phyloP scores from a whole-genome alignment of 768 basidiomycete species.

The Dentipellis fragilis region DNA sequence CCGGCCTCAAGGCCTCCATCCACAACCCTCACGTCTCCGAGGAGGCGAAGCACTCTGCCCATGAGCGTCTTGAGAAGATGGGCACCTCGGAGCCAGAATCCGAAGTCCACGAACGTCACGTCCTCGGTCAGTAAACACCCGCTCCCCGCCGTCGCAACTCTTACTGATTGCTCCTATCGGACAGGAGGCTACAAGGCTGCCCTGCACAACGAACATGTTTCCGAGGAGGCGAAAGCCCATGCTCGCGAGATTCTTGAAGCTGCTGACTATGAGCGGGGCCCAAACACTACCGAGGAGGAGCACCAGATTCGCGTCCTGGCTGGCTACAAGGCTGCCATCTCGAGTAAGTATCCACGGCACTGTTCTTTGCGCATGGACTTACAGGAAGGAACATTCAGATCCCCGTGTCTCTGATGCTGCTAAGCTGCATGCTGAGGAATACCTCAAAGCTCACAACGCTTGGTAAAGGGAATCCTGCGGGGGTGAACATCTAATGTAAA shows the following conservation, averaged over 20 bases:
- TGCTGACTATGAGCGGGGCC: constrained; percentile 25
- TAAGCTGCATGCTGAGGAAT: constrained; percentile 37
- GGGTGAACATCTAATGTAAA: too few species aligned
- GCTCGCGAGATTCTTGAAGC: constrained; percentile 44
- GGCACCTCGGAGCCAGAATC: constrained; percentile 12
- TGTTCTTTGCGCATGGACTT: not conserved
- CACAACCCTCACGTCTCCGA: constrained; percentile 48
- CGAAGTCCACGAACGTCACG: too few species aligned
- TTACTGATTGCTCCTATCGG: not conserved
- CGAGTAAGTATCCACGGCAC: constrained; percentile 26
- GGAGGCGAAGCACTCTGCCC: constrained; percentile 42
- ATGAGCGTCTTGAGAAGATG: constrained; percentile 33
- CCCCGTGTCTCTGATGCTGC: constrained; percentile 37
- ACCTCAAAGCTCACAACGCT: not conserved
- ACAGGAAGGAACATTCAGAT: constrained; percentile 20
- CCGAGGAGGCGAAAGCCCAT: constrained; percentile 37
- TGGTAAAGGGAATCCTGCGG: too few species aligned
- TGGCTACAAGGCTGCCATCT: constrained; percentile 46
- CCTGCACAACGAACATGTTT: not conserved
- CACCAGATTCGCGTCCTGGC: constrained; percentile 38
- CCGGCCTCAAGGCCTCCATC: constrained; percentile 49
- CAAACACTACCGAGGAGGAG: constrained; percentile 24
- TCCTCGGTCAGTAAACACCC: too few species aligned
- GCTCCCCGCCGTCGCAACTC: too few species aligned
- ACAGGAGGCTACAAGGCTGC: not conserved